Conservation (phyloP, 139 green algal genomes). For the Auxenochlorella pyrenoidosa region DNA sequence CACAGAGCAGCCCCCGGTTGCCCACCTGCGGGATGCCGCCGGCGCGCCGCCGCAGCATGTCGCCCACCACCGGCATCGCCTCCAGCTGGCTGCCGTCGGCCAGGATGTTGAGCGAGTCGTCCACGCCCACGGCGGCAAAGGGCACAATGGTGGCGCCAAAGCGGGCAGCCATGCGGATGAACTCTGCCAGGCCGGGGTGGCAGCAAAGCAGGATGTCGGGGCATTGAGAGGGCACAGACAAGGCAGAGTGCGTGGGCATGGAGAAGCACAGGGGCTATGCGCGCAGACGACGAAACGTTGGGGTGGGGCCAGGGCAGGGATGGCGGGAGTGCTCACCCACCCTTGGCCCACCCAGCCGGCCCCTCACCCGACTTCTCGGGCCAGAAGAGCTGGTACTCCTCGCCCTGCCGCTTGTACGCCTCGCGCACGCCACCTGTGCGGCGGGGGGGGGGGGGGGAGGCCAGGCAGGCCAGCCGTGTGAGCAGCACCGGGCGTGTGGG, state of each 20-base stretch:
- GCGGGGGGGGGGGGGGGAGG: background rate
- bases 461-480: background rate
- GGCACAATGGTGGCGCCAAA: slow-evolving; percentile 95
- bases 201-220: no score
- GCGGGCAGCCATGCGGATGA: slow-evolving; percentile 90
- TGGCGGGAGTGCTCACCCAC: background rate
- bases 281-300: background rate
- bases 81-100: slow-evolving; percentile 69
- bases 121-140: slow-evolving; percentile 87
- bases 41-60: slow-evolving; percentile 47
- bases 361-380: slow-evolving; percentile 60
- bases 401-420: slow-evolving; percentile 77
- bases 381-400: slow-evolving; percentile 97
- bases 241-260: no score
- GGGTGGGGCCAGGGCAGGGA: background rate
- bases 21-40: slow-evolving; percentile 39
- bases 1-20: no score
- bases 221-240: no score
- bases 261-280: background rate
- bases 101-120: slow-evolving; percentile 77
- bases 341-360: no score
- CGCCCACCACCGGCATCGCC: slow-evolving; percentile 66
- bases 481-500: background rate
- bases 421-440: slow-evolving; percentile 84
- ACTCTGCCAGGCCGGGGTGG: slow-evolving; percentile 66